A percentile compares a stretch with the other conserved stretches of the same genome.
These are phyloP conservation scores for Rhododendron ovatum DNA, from an alignment of 148 eudicot species.

Conservation along the genomic window DNA sequence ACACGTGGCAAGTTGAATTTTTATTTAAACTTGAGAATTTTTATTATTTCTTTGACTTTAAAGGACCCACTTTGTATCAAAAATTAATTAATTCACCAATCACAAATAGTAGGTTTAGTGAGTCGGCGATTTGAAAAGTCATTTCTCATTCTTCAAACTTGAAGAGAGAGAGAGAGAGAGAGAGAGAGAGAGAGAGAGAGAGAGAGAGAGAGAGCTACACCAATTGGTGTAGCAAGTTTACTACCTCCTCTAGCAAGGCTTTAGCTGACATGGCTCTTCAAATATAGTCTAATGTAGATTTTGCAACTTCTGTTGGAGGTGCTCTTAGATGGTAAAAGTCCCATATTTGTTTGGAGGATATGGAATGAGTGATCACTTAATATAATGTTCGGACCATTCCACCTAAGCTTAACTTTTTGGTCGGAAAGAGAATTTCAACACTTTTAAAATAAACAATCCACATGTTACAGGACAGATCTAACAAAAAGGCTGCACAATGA, in stretches of 20 bases:
- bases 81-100: background rate
- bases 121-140: background rate
- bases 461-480: background rate
- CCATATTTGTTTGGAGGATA: background rate
- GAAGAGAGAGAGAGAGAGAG: background rate
- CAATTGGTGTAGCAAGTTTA: background rate
- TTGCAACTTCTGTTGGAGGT: background rate
- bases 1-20: background rate
- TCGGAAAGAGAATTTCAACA: background rate
- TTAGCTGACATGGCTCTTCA: background rate
- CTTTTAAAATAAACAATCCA: background rate
- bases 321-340: background rate
- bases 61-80: background rate
- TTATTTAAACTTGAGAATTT: background rate
- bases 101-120: background rate
- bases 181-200: no score
- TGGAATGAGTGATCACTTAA: background rate
- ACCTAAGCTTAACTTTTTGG: background rate
- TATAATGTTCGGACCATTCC: background rate
- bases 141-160: background rate
- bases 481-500: background rate
- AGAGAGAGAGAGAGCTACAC: background rate
- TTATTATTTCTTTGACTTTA: background rate
- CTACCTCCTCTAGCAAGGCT: background rate
- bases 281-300: background rate